Evolutionary conservation across 768 basidiomycete species (phyloP), one percentile per base, ranked within the genome.

Genomic region (Lactarius sp.): DNA sequence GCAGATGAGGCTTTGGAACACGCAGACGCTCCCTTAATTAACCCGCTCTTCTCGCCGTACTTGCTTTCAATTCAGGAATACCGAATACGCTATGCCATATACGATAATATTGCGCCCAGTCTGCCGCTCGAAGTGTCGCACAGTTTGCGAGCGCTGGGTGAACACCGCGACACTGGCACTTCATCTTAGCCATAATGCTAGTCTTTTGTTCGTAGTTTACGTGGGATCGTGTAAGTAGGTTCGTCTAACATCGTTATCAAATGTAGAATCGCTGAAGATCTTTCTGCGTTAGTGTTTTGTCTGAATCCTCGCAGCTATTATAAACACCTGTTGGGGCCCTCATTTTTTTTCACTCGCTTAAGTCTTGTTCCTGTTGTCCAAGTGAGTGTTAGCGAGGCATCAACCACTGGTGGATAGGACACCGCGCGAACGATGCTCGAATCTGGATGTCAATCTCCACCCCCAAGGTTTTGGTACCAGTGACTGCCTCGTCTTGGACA

Each of bases 41-140:
- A n/a, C 59, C 59, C 50, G 33, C 56, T 46, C 50, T 52, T 49
- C 50, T 27, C 49, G 47, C 59, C 55, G n/a, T 56, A 65, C 54
- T 60, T 65, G 59, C 64, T 65, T 60, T 60, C 59, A 65, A 52
- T 64, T 59, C 52, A 54, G 52, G 63, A 56, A 60, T 56, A 55
- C 47, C 53, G 22, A 56, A 60, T 60, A 64, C 59, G 59, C 54
- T 56, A 65, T 65, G 22, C 49, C 49, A 37, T 60, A 55, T 20
- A 59, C 41, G 52, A 64, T 64, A 60, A 54, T 55, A 51, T 54
- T 51, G 54, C 49, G 49, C 27, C 64, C 34, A 60, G 54, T 56
- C 39, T 56, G 27, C 34, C 27, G 16, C 41, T 59, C 54, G 49
- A 55, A 44, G 63, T 50, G 47, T 56, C 64, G 50, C 60, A 39